Evolutionary conservation across 139 green algal genomes (phyloP).

Genomic region (Tetraselmis striata): DNA sequence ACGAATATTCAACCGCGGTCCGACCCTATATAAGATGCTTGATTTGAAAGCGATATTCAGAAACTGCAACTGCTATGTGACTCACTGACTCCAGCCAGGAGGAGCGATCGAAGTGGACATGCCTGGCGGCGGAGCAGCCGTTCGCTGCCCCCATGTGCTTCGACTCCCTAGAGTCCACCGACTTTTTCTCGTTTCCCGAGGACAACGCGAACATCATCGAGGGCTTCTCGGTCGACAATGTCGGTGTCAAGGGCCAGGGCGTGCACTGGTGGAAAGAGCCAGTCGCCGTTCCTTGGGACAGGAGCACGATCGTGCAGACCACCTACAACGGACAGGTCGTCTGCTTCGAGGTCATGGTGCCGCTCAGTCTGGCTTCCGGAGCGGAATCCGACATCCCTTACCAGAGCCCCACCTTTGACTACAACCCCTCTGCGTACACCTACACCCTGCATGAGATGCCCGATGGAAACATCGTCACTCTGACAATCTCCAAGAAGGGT

Average conservation of each 20-base stretch:
- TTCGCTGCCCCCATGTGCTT: not conserved
- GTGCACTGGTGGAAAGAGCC: not conserved
- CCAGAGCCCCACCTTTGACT: not conserved
- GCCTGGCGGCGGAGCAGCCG: not conserved
- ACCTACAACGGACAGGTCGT: not conserved
- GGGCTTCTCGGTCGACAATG: not conserved
- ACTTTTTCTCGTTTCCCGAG: not conserved
- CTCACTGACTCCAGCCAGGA: too few relatives aligned
- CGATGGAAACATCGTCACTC: not conserved
- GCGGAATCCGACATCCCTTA: not conserved
- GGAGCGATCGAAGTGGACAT: not conserved
- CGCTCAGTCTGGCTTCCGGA: not conserved
- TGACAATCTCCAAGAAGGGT: not conserved
- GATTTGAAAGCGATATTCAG: too few relatives aligned
- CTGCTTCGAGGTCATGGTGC: not conserved
- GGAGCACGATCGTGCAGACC: not conserved
- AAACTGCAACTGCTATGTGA: too few relatives aligned
- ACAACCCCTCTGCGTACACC: not conserved
- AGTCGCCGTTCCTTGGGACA: not conserved
- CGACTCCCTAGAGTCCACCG: not conserved
- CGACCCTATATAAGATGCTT: too few relatives aligned
- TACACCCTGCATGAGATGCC: not conserved
- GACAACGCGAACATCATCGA: not conserved
- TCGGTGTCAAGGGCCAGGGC: not conserved
- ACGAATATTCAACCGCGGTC: too few relatives aligned